A percentile compares a stretch with the other conserved stretches of the same genome.
Conservation (phyloP, 129 eudicot genomes). For the Flaveria brownii region DNA sequence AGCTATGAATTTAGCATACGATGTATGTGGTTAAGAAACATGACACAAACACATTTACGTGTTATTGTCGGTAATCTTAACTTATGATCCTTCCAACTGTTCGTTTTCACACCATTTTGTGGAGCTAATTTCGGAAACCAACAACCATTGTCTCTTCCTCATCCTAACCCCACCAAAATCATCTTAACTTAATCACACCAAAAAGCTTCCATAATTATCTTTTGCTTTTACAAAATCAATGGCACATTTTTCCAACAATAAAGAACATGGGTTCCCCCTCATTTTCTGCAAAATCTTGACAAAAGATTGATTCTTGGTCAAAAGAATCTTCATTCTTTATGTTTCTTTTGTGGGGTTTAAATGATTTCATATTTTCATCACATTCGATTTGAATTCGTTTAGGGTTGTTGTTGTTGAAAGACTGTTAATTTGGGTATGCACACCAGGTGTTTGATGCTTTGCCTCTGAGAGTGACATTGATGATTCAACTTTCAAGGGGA, state of each 20-base stretch:
- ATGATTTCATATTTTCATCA: background rate
- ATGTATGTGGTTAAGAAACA: no score
- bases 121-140: background rate
- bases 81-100: background rate
- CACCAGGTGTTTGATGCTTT: conserved; percentile 35
- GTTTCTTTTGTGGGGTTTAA: background rate
- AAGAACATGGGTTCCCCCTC: no score
- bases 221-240: no score
- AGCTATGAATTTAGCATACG: no score
- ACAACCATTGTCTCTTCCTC: background rate
- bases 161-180: no score
- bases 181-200: no score
- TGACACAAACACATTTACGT: no score
- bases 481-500: conserved; percentile 28
- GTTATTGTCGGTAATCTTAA: background rate
- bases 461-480: conserved; percentile 32
- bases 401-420: background rate
- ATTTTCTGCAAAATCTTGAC: background rate
- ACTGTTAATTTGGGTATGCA: background rate
- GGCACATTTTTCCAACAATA: no score
- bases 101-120: background rate
- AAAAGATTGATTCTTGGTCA: background rate
- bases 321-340: background rate
- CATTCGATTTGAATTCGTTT: background rate
- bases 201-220: no score